Percentiles rank a stretch among this genome's conserved stretches.
Evolutionary conservation across 2,329 filamentous ascomycete species (phyloP).

Genomic region (Biscogniauxia mediterranea): DNA sequence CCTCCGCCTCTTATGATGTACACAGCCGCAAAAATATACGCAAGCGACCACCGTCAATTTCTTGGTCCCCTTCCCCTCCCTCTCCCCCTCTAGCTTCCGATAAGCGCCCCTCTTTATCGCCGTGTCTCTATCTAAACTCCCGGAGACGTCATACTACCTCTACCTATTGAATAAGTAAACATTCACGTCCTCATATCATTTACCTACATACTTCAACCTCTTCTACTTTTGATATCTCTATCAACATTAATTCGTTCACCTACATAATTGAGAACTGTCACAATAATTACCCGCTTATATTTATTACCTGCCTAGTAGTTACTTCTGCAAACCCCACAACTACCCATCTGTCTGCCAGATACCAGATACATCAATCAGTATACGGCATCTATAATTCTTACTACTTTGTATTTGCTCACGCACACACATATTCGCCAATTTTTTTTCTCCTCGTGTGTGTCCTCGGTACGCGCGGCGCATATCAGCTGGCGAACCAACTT

Average conservation of each 20-base stretch:
- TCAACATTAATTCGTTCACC: too few species aligned
- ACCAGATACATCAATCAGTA: neutral
- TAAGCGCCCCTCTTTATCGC: neutral
- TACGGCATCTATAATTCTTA: too few species aligned
- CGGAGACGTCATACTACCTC: neutral
- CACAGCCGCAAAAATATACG: conserved; percentile 22
- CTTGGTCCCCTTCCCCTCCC: neutral
- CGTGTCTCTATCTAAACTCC: neutral
- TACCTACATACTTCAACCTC: too few species aligned
- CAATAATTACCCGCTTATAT: too few species aligned
- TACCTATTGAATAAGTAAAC: neutral
- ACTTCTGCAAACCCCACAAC: too few species aligned
- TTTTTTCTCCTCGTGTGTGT: neutral
- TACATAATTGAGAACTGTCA: too few species aligned
- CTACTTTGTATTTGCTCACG: neutral
- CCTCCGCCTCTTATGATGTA: conserved; percentile 19
- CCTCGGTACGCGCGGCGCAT: neutral
- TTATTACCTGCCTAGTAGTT: too few species aligned
- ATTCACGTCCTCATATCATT: too few species aligned
- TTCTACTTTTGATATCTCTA: too few species aligned
- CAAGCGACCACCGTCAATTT: conserved; percentile 9
- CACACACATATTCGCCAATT: neutral
- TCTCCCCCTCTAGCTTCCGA: neutral
- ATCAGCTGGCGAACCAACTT: neutral
- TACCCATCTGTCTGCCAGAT: neutral